Evolutionary conservation across 2,329 filamentous ascomycete species (phyloP).

Genomic region (Corinectria fuckeliana): DNA sequence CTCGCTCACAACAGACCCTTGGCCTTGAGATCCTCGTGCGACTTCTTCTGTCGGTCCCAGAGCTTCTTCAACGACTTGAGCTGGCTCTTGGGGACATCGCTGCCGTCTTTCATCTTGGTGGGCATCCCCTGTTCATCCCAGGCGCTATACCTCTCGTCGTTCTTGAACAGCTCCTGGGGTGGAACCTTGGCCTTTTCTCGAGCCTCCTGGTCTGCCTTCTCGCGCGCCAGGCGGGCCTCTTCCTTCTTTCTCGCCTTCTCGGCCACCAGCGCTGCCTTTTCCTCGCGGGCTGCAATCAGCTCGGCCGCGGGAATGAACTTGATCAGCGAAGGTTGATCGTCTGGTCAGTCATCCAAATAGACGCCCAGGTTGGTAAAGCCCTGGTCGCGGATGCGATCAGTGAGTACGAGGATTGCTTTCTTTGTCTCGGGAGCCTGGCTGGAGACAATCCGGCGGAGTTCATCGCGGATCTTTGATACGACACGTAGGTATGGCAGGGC

Average conservation of each 20-base stretch:
- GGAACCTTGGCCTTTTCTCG: conserved; percentile 63
- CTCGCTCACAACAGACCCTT: conserved; percentile 40
- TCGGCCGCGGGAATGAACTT: conserved; percentile 66
- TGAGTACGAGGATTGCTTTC: conserved; percentile 77
- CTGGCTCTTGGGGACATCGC: conserved; percentile 80
- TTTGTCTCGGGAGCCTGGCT: conserved; percentile 58
- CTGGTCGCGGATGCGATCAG: conserved; percentile 80
- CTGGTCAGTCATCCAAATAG: conserved; percentile 84
- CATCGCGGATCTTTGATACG: conserved; percentile 64
- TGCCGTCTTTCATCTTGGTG: conserved; percentile 76
- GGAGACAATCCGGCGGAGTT: conserved; percentile 63
- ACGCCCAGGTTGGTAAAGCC: conserved; percentile 84
- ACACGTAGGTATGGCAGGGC: conserved; percentile 62
- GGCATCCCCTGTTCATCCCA: conserved; percentile 88
- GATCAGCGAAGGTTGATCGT: conserved; percentile 73
- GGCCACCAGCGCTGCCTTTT: conserved; percentile 65
- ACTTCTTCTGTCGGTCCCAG: conserved; percentile 89
- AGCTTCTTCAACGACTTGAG: conserved; percentile 86
- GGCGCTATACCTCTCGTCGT: conserved; percentile 67
- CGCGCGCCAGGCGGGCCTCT: conserved; percentile 57
- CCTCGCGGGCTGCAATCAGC: conserved; percentile 63
- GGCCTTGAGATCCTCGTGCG: conserved; percentile 66
- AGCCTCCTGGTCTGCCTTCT: conserved; percentile 60
- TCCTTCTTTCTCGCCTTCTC: conserved; percentile 65
- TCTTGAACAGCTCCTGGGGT: conserved; percentile 63